Percentiles rank a stretch among this genome's conserved stretches.
phyloP scores from a whole-genome alignment of 257 asterid species.

The Capsicum baccatum region DNA sequence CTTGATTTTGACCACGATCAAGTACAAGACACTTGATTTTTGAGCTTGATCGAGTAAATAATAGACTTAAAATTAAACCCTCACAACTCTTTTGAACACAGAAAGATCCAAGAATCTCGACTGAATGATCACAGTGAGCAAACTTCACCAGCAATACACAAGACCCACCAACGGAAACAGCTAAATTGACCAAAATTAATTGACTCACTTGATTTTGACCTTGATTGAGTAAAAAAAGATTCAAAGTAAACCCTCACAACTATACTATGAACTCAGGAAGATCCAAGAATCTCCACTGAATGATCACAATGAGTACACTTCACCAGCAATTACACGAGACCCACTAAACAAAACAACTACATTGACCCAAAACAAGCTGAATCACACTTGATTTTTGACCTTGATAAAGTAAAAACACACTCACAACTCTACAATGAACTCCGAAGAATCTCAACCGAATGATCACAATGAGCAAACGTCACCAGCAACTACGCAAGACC shows the following conservation, averaged over 20 bases:
- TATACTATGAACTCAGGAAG: no score
- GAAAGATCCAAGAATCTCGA: not conserved
- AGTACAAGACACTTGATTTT: no score
- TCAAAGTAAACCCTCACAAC: no score
- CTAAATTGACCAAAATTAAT: not conserved
- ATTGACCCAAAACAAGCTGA: not conserved
- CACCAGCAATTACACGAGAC: not conserved
- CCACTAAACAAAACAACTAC: not conserved
- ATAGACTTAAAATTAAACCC: no score
- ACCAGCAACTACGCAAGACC: no score
- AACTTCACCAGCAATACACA: not conserved
- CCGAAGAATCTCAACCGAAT: not conserved
- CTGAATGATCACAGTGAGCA: not conserved
- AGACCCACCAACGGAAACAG: not conserved
- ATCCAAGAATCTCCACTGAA: slow-evolving; percentile 16
- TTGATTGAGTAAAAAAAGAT: no score
- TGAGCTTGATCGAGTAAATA: no score
- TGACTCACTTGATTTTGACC: not conserved
- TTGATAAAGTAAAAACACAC: no score
- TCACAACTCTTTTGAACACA: no score
- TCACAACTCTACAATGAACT: no score
- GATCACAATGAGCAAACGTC: no score
- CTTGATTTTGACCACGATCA: not conserved
- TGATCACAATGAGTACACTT: not conserved
- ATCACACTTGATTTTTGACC: not conserved